Percentiles rank a stretch among this genome's conserved stretches.
These are phyloP conservation scores for Glebionis coronaria DNA, from an alignment of 129 eudicot genomes.

Conservation along the genomic window DNA sequence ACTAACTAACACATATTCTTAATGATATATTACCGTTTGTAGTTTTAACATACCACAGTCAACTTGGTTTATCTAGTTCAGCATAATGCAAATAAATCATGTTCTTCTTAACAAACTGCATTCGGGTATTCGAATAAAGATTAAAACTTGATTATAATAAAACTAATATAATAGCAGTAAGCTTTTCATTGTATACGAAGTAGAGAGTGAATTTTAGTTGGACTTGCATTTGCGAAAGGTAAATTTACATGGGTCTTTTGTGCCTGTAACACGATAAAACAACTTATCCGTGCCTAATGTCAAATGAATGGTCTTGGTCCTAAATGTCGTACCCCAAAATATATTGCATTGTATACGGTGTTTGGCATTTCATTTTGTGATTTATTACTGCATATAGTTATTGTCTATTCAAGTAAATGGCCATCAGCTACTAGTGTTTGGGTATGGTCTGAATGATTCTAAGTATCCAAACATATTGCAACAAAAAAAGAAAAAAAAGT, in stretches of 20 bases:
- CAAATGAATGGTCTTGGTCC: neutral
- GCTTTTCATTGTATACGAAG: neutral
- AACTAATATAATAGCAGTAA: neutral
- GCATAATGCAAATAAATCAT: neutral
- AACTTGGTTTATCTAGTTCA: neutral
- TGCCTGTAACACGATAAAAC: conserved; percentile 49
- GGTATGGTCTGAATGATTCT: too few species aligned
- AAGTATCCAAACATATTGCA: too few species aligned
- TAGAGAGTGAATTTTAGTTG: neutral
- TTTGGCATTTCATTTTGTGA: too few species aligned
- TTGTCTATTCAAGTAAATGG: too few species aligned
- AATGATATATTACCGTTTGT: neutral
- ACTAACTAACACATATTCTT: neutral
- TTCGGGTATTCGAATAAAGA: neutral
- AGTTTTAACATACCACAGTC: too few species aligned
- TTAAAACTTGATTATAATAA: neutral
- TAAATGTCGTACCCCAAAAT: neutral
- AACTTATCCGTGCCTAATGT: conserved; percentile 12
- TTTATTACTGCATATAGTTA: too few species aligned
- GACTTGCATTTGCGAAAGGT: conserved; percentile 67
- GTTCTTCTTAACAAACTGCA: neutral
- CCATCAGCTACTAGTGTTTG: too few species aligned
- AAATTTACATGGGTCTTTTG: conserved; percentile 89
- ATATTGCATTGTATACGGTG: too few species aligned
- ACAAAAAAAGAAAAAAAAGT: too few species aligned